Conservation (phyloP, 2,329 filamentous ascomycete genomes). For the Epichloe gansuensis region DNA sequence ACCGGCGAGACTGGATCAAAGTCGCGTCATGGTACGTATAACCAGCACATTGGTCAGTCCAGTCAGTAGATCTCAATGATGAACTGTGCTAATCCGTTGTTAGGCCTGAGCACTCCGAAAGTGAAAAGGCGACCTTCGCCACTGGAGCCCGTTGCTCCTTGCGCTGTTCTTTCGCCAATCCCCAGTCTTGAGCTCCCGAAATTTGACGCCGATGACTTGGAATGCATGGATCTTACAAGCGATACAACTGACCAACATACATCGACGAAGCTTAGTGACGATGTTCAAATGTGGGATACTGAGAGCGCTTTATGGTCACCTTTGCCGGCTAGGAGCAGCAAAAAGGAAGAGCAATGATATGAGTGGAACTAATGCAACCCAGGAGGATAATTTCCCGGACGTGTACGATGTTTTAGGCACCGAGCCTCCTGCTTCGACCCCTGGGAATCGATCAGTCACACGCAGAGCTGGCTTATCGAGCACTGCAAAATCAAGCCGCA, state of each 20-base stretch:
- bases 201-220: conserved; percentile 23
- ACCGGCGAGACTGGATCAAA: conserved; percentile 12
- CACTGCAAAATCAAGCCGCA: conserved; percentile 9
- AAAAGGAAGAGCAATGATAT: conserved; percentile 43
- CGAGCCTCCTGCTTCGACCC: conserved; percentile 24
- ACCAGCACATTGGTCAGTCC: conserved; percentile 5
- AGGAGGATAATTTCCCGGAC: conserved; percentile 40
- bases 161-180: conserved; percentile 8
- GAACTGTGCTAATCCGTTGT: background rate
- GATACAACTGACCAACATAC: conserved; percentile 22
- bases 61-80: background rate
- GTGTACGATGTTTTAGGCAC: conserved; percentile 37
- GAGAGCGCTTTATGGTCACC: conserved; percentile 27
- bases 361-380: conserved; percentile 22
- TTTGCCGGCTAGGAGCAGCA: conserved; percentile 24
- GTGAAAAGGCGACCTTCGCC: conserved; percentile 14
- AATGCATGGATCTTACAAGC: conserved; percentile 30
- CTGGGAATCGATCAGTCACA: conserved; percentile 13
- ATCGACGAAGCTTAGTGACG: conserved; percentile 24
- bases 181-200: conserved; percentile 22
- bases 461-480: conserved; percentile 12
- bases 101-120: conserved; percentile 7
- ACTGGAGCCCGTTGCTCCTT: conserved; percentile 14
- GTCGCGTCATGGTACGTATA: conserved; percentile 7
- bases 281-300: conserved; percentile 31